Conservation (phyloP, 2,329 filamentous ascomycete species). For the Clonostachys sp. region DNA sequence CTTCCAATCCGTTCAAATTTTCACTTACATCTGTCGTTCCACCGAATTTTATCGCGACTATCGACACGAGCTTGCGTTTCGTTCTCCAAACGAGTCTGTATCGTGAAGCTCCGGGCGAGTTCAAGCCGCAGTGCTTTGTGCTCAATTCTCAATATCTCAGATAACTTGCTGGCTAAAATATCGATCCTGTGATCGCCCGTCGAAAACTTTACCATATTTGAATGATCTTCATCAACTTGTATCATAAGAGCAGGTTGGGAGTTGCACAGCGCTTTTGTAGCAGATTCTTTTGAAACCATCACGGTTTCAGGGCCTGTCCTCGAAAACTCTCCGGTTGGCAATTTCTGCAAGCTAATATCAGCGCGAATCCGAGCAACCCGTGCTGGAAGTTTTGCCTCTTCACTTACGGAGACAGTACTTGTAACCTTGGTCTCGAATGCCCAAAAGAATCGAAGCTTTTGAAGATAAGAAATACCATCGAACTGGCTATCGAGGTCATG, state of each 20-base stretch:
- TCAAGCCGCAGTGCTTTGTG: too few relatives aligned
- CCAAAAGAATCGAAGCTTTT: background rate
- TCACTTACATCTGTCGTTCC: too few relatives aligned
- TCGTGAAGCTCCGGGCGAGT: too few relatives aligned
- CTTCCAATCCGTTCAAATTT: too few relatives aligned
- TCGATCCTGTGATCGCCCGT: background rate
- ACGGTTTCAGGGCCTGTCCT: background rate
- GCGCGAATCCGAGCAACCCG: background rate
- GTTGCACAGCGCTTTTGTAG: background rate
- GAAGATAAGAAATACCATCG: too few relatives aligned
- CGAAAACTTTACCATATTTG: background rate
- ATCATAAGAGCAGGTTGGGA: background rate
- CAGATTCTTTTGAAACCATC: background rate
- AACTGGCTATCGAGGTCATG: too few relatives aligned
- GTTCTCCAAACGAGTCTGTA: too few relatives aligned
- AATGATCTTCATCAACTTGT: background rate
- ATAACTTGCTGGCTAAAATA: too few relatives aligned
- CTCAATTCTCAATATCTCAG: too few relatives aligned
- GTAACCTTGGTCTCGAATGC: background rate
- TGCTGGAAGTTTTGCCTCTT: background rate
- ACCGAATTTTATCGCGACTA: too few relatives aligned
- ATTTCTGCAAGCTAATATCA: background rate
- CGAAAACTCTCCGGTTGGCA: background rate
- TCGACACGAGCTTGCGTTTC: too few relatives aligned
- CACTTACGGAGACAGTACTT: too few relatives aligned